A percentile compares a stretch with the other conserved stretches of the same genome.
Evolutionary conservation across 768 basidiomycete genomes (phyloP).

Genomic region (Mycena crocata): DNA sequence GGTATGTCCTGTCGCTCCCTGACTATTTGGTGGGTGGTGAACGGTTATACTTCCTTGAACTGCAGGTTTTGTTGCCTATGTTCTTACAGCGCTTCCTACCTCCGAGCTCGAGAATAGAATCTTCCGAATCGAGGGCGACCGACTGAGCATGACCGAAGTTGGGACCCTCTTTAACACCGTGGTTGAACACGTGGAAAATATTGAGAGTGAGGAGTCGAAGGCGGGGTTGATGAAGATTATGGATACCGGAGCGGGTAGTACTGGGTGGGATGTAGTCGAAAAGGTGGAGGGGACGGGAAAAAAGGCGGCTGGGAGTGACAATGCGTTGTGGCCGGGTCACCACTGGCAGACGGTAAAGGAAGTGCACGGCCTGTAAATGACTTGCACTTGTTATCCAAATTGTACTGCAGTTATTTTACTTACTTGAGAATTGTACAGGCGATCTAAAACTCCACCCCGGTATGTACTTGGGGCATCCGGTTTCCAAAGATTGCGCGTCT

Average conservation of each 20-base stretch:
- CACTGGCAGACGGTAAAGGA: slow-evolving; percentile 37
- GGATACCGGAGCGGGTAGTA: slow-evolving; percentile 30
- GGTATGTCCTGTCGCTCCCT: slow-evolving; percentile 31
- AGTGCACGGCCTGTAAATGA: slow-evolving; percentile 18
- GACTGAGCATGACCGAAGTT: slow-evolving; percentile 38
- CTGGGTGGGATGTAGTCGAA: slow-evolving; percentile 29
- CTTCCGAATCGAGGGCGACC: slow-evolving; percentile 52
- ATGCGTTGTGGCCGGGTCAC: slow-evolving; percentile 26
- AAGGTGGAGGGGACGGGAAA: slow-evolving; percentile 24
- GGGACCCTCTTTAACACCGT: slow-evolving; percentile 37
- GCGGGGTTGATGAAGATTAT: slow-evolving; percentile 10
- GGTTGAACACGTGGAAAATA: slow-evolving; percentile 27
- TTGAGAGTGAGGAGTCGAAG: slow-evolving; percentile 13
- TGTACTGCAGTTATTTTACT: no score
- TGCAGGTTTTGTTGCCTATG: slow-evolving; percentile 49
- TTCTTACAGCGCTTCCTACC: slow-evolving; percentile 46
- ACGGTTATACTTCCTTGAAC: no score
- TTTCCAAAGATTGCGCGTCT: no score
- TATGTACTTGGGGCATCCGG: no score
- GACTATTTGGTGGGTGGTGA: no score
- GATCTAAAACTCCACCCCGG: no score
- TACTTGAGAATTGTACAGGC: no score
- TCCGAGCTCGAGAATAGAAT: slow-evolving; percentile 42
- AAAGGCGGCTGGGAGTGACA: slow-evolving; percentile 20
- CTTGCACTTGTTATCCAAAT: no score